These are phyloP conservation scores for Fraxinus platypoda DNA, from an alignment of 305 asterid species.

Conservation along the genomic window DNA sequence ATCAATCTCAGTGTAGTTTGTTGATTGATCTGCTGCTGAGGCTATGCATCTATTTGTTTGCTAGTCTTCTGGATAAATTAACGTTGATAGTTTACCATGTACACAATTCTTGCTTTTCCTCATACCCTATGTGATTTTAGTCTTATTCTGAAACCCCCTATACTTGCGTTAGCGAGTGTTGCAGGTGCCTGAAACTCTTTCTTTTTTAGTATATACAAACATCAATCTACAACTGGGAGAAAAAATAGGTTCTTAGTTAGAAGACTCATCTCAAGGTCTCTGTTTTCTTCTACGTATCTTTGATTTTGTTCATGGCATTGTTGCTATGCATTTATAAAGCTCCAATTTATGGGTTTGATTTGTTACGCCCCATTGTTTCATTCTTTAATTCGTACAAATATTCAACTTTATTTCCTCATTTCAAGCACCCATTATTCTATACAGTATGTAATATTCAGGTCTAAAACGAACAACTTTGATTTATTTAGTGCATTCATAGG, in stretches of 20 bases:
- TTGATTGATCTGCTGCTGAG: conserved; percentile 10
- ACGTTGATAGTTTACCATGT: neutral
- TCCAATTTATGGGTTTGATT: neutral
- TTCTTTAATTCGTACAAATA: neutral
- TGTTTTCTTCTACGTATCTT: neutral
- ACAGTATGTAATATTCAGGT: neutral
- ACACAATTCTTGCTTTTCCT: neutral
- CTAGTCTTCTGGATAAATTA: conserved; percentile 9
- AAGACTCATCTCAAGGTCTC: neutral
- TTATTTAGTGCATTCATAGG: neutral
- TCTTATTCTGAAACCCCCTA: neutral
- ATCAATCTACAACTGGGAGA: neutral
- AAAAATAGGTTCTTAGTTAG: neutral
- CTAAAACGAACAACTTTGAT: neutral
- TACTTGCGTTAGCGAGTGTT: neutral
- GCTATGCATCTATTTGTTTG: conserved; percentile 1
- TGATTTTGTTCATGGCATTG: neutral
- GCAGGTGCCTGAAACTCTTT: neutral
- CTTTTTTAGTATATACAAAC: neutral
- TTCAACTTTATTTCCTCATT: neutral
- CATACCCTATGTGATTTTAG: neutral
- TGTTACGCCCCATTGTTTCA: neutral
- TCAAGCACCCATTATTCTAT: neutral
- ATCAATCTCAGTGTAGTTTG: conserved; percentile 12
- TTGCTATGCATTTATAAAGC: neutral